These are phyloP conservation scores for Boletus sensibilis DNA, from an alignment of 768 basidiomycete species.

Conservation along the genomic window DNA sequence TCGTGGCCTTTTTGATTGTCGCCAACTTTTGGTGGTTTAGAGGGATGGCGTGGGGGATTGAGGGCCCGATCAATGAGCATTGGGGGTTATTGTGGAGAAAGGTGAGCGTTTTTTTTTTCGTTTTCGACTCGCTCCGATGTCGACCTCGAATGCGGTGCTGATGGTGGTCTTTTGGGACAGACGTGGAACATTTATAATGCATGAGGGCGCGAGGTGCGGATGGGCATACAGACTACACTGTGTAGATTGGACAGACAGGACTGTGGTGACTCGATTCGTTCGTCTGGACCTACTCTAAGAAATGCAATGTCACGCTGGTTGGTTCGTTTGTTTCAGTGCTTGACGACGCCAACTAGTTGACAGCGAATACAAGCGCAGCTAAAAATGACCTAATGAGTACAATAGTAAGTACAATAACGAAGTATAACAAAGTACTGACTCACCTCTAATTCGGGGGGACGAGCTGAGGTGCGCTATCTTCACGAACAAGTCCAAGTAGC, in stretches of 20 bases:
- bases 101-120: constrained; percentile 32
- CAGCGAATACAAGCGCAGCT: too few relatives aligned
- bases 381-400: too few relatives aligned
- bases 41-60: constrained; percentile 84
- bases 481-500: too few relatives aligned
- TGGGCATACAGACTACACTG: background rate
- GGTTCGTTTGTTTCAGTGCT: background rate
- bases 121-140: too few relatives aligned
- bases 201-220: constrained; percentile 1
- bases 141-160: background rate
- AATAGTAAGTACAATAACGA: too few relatives aligned
- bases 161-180: constrained; percentile 13
- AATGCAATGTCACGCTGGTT: background rate
- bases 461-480: too few relatives aligned
- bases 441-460: too few relatives aligned
- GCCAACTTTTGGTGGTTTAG: constrained; percentile 96
- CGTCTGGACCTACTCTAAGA: background rate
- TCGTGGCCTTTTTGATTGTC: constrained; percentile 58
- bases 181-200: constrained; percentile 34
- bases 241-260: background rate
- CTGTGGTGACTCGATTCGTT: constrained; percentile 1
- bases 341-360: background rate
- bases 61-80: constrained; percentile 81
- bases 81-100: constrained; percentile 79
- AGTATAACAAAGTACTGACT: too few relatives aligned